Evolutionary conservation across 2,329 filamentous ascomycete species (phyloP), one percentile per base, ranked within the genome.

Genomic region (Metarhizium anisopliae): DNA sequence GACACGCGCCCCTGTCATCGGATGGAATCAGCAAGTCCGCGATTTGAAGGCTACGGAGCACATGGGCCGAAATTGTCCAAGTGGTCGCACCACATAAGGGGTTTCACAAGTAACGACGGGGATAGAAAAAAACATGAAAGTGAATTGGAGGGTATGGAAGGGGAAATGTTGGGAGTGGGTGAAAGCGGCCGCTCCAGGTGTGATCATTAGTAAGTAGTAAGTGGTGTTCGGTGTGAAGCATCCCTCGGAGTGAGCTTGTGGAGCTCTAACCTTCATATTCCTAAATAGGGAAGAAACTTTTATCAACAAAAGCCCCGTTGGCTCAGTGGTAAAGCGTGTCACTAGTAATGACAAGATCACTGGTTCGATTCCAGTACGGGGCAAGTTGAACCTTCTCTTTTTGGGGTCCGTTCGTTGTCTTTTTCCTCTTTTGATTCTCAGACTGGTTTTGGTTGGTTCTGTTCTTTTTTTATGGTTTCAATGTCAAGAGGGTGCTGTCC

Each of bases 281-380:
- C 3, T 8, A 0, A 51, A 25, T 36, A 59, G 52, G 30, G 16
- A 16, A 6, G 3, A 8, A 2, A 1, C 4, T 13, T 6, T 6
- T 43, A 51, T 13, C 40, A 38, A 30, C 8, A 32, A 11, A 56
- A 60, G 63, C 63, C 63, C 59, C 60, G 59, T 64, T 66, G 62
- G 63, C 64, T 65, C 60, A 66, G 64, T 65, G 64, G 64, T 66
- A 66, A 61, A 65, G 64, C 64, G 64, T 62, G 58, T 66, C 64
- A 66, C 64, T 66, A 66, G 64, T 66, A 66, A 66, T 66, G 64
- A 66, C 58, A 62, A 66, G 64, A 63, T 65, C 64, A 62, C 59
- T 60, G 60, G 64, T 65, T 66, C 64, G 63, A 66, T 64, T 65
- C 64, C 60, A 60, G 61, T 62, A 64, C 59, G 59, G 60, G 64